Evolutionary conservation across 192 early-diverging fungal species (phyloP), one percentile per base, ranked within the genome.

Genomic region (Ambispora gerdemannii): DNA sequence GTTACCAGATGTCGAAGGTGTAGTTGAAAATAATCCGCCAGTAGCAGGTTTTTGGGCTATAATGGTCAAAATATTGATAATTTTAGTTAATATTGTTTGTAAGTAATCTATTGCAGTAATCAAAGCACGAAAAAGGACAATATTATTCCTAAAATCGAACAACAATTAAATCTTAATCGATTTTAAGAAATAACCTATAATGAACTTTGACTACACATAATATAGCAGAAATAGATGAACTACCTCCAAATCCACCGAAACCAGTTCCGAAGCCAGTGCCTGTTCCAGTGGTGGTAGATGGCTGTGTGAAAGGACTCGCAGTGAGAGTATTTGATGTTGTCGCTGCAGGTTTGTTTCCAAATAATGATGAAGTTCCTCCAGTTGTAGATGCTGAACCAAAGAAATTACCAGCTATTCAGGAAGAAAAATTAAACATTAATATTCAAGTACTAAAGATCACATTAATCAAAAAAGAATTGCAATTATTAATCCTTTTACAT

Each of bases 291-390:
- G 77, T 63, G 13, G 72, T 55, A 38, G 76, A 72, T n/a, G 72
- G 70, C 3, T 72, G 20, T 19, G 72, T 67, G 24, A 72, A 63
- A 22, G 61, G 62, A 68, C 84, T 84, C 63, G 77, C 82, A 51
- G 82, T 82, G 58, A 82, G 80, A 47, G 49, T 74, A 34, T 72
- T 50, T 3, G 81, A 27, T 17, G 78, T 56, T 4, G 77, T 34
- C 2, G 81, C 52, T 38, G 77, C 64, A 22, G 75, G n/a, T n/a
- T n/a, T n/a, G n/a, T n/a, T n/a, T n/a, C n/a, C n/a, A n/a, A n/a
- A n/a, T n/a, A n/a, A n/a, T n/a, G n/a, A n/a, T n/a, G n/a, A n/a
- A n/a, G n/a, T n/a, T n/a, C n/a, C n/a, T n/a, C n/a, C n/a, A n/a
- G n/a, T n/a, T n/a, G n/a, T n/a, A n/a, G n/a, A n/a, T n/a, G n/a